These are phyloP conservation scores for Coniochaeta sp. DNA, from an alignment of 2,329 filamentous ascomycete species.

Conservation along the genomic window DNA sequence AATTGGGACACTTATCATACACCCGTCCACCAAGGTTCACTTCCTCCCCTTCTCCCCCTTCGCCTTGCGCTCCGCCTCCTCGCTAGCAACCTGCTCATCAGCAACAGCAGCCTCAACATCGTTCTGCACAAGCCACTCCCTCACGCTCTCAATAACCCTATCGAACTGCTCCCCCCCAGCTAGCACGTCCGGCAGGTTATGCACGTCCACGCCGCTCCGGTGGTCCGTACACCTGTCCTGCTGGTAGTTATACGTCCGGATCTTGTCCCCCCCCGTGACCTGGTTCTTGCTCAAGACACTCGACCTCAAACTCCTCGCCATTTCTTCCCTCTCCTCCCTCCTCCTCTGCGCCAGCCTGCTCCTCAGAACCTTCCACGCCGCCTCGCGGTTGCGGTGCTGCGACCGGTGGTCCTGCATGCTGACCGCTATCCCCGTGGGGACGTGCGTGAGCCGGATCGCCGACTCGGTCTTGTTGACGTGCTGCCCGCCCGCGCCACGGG, in stretches of 20 bases:
- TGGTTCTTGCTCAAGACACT: constrained; percentile 73
- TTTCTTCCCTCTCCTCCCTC: constrained; percentile 77
- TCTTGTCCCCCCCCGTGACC: constrained; percentile 88
- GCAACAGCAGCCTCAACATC: constrained; percentile 67
- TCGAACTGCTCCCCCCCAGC: constrained; percentile 66
- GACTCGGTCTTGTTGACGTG: constrained; percentile 99
- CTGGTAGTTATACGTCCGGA: constrained; percentile 80
- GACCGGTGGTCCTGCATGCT: constrained; percentile 90
- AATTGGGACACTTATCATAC: too few relatives aligned
- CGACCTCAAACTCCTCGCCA: constrained; percentile 65
- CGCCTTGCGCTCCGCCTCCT: constrained; percentile 11
- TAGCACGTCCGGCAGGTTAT: constrained; percentile 76
- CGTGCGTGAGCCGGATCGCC: constrained; percentile 84
- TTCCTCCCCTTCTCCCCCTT: constrained; percentile 12
- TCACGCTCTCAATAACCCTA: constrained; percentile 70
- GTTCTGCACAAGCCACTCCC: constrained; percentile 64
- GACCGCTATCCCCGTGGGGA: constrained; percentile 79
- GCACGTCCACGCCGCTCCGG: constrained; percentile 69
- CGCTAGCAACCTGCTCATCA: constrained; percentile 47
- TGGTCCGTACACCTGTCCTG: constrained; percentile 83
- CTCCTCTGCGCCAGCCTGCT: constrained; percentile 73
- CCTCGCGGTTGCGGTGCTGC: constrained; percentile 81
- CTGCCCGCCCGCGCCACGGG: constrained; percentile 86
- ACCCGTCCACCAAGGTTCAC: neutral
- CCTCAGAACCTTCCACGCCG: constrained; percentile 79